Base-by-base conservation (phyloP, 1,284 basidiomycete genomes). In the Rhizoctonia solani region DNA sequence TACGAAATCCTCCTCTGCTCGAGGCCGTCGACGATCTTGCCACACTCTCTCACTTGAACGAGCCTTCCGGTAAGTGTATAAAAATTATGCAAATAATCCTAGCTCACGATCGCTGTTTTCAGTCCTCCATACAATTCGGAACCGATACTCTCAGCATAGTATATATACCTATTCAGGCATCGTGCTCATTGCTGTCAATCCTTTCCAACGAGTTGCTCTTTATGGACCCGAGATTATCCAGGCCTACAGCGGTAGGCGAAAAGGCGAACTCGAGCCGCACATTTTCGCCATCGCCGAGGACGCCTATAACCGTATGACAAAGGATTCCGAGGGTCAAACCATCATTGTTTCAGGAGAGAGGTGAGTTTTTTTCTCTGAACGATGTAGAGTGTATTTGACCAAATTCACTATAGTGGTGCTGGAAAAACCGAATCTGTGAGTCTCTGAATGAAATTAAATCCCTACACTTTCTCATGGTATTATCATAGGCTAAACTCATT, bases 141-240 rank as follows among this genome's bases (percentile, higher is more conserved):
- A 96, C 77, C 89, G 97, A 74, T 99, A 99, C 81, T 93, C 90
- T 21, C 92, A 96, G 73, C 94, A 97, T 76, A 92, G 92, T 76
- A 98, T 98, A 74, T 99, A 99, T 77, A 99, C 97, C 42, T 99
- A 99, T 80, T 96, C 93, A 70, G 97, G 97, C 73, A 99, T 99
- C 74, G 91, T 97, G 69, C 87, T 97, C 71, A 98, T 99, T 76
- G 97, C 97, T 52, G 89, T 99, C 79, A 99, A 99, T 78, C 97
- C 97, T 54, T 99, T 99, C 79, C 92, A 94, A 79, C 92, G 89
- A 73, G 89, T 95, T 73, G 90, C 91, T 49, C 87, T 92, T 70
- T 96, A 99, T 82, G 93, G 92, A 14, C 92, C 93, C 14, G 94
- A 98, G 75, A 94, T 98, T 75, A 96, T 99, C 46, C 95, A 99